Percentiles rank a stretch among this genome's conserved stretches.
Conservation (phyloP, 2,329 filamentous ascomycete species). For the Sarocladium oryzae region DNA sequence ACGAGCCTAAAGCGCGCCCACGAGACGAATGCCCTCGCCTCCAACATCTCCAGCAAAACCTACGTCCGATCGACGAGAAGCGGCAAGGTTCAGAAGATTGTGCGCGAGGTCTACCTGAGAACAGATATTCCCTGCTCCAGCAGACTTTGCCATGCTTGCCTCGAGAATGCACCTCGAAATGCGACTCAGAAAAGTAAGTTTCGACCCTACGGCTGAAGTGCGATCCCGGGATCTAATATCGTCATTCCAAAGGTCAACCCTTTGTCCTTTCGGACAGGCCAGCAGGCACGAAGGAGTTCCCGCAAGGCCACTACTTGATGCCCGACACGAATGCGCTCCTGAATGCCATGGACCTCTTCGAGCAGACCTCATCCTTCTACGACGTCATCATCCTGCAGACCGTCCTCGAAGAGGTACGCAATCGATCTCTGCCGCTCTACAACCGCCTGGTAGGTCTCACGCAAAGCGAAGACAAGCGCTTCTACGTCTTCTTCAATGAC, state of each 20-base stretch:
- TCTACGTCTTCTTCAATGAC: constrained; percentile 99
- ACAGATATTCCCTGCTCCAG: constrained; percentile 98
- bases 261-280: constrained; percentile 88
- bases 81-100: constrained; percentile 98
- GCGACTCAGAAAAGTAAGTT: constrained; percentile 66
- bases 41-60: constrained; percentile 88
- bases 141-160: constrained; percentile 72
- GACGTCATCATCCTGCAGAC: constrained; percentile 97
- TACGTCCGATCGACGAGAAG: constrained; percentile 92
- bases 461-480: constrained; percentile 93
- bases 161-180: constrained; percentile 68
- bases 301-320: constrained; percentile 85
- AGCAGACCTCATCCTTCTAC: constrained; percentile 84
- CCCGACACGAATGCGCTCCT: constrained; percentile 95
- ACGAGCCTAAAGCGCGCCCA: constrained; percentile 57
- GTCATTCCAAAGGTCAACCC: constrained; percentile 53
- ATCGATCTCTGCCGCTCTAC: constrained; percentile 88
- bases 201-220: too few relatives aligned
- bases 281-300: constrained; percentile 73
- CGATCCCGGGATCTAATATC: too few relatives aligned
- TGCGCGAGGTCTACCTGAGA: constrained; percentile 89
- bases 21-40: constrained; percentile 46
- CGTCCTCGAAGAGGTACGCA: constrained; percentile 91
- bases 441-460: constrained; percentile 86
- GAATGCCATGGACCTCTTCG: constrained; percentile 94